Conservation (phyloP, 2,329 filamentous ascomycete species). For the Epicoccum nigrum region DNA sequence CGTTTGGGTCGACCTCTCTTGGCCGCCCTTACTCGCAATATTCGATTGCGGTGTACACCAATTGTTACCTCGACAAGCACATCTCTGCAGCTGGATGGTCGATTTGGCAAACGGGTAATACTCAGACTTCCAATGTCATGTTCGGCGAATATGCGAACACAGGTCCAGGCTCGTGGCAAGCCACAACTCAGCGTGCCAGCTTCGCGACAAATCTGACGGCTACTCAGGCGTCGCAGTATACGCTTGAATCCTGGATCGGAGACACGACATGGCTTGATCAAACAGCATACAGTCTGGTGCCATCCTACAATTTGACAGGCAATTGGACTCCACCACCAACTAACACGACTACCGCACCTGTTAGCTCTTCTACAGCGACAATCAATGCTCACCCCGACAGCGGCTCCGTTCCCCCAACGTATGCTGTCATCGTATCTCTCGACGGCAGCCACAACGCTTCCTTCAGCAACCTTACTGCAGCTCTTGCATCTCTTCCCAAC, state of each 20-base stretch:
- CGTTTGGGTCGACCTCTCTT: conserved; percentile 48
- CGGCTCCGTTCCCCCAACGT: conserved; percentile 50
- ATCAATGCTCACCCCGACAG: conserved; percentile 49
- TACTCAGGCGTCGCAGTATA: conserved; percentile 45
- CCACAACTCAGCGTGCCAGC: conserved; percentile 37
- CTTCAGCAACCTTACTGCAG: conserved; percentile 45
- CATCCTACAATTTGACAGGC: conserved; percentile 30
- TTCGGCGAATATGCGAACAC: conserved; percentile 46
- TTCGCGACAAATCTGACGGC: conserved; percentile 48
- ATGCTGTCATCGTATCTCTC: conserved; percentile 52
- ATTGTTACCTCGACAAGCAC: conserved; percentile 46
- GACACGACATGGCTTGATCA: conserved; percentile 53
- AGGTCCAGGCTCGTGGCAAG: conserved; percentile 42
- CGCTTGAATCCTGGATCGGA: conserved; percentile 48
- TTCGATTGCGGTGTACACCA: conserved; percentile 45
- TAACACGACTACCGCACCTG: conserved; percentile 32
- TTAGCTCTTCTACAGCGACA: conserved; percentile 37
- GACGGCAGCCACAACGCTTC: conserved; percentile 38
- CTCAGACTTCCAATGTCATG: conserved; percentile 44
- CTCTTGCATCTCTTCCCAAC: conserved; percentile 45
- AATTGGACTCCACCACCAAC: conserved; percentile 23
- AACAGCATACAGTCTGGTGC: conserved; percentile 48
- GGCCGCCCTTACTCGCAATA: conserved; percentile 54
- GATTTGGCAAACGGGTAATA: conserved; percentile 41
- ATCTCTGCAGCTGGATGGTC: conserved; percentile 43